Conservation (phyloP, 164 flowering plant species). For the Umbellularia californica region DNA sequence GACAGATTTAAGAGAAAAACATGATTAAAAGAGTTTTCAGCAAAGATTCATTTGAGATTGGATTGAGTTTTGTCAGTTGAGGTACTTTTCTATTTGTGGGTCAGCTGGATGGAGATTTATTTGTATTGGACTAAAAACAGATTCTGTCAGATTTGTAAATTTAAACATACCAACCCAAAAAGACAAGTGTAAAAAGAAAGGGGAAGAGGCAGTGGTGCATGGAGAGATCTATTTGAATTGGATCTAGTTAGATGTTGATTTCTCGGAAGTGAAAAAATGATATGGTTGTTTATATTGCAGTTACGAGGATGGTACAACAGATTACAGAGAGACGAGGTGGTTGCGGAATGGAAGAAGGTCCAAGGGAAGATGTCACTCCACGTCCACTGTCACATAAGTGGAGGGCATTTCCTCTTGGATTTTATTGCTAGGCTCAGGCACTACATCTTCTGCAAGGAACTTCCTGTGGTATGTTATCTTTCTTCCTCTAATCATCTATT, state of each 20-base stretch:
- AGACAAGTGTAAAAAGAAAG: background rate
- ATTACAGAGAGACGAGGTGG: slow-evolving; percentile 88
- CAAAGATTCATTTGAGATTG: too few relatives aligned
- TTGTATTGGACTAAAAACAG: background rate
- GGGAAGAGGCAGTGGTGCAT: background rate
- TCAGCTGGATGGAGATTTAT: background rate
- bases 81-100: background rate
- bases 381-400: slow-evolving; percentile 96
- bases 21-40: too few relatives aligned
- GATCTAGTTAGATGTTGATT: background rate
- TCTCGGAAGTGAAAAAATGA: background rate
- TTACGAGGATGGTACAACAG: slow-evolving; percentile 85
- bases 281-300: slow-evolving; percentile 31
- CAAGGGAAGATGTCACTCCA: slow-evolving; percentile 88
- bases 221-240: background rate
- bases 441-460: slow-evolving; percentile 91
- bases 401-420: slow-evolving; percentile 77
- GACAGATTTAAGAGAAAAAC: too few relatives aligned
- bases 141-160: too few relatives aligned
- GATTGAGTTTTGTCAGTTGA: too few relatives aligned
- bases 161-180: background rate
- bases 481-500: background rate
- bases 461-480: slow-evolving; percentile 63
- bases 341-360: slow-evolving; percentile 94
- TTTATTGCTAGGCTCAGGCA: slow-evolving; percentile 64